Conservation (phyloP, 495 filamentous ascomycete genomes). For the Copromyces sp. region DNA sequence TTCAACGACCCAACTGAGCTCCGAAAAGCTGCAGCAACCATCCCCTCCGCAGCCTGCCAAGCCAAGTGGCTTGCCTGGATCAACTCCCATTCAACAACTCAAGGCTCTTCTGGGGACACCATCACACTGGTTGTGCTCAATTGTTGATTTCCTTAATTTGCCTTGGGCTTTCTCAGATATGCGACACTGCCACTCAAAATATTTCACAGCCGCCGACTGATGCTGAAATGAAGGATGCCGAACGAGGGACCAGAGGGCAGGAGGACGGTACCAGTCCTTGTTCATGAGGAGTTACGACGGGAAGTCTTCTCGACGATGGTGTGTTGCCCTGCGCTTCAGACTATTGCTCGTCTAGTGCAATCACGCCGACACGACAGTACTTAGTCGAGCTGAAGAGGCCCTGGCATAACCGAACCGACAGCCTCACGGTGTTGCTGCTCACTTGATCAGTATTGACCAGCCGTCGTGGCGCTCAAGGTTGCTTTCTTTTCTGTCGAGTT, state of each 20-base stretch:
- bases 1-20: not conserved
- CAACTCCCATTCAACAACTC: not conserved
- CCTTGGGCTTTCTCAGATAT: not conserved
- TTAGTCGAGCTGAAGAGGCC: not conserved
- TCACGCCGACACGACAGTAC: not conserved
- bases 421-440: not conserved
- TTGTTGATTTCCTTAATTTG: no score
- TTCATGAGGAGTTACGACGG: not conserved
- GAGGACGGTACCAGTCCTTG: not conserved
- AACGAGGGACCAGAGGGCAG: not conserved
- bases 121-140: not conserved
- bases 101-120: not conserved
- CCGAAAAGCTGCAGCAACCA: not conserved
- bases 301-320: not conserved
- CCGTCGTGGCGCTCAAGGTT: not conserved
- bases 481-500: not conserved
- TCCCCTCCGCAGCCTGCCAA: not conserved
- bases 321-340: not conserved
- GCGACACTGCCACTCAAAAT: not conserved
- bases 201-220: not conserved
- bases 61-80: not conserved
- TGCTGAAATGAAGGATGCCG: not conserved
- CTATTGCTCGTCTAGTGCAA: not conserved
- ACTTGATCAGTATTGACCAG: not conserved
- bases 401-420: not conserved